Percentiles rank a stretch among this genome's conserved stretches.
Evolutionary conservation across 148 eudicot species (phyloP).

Genomic region (Rhododendron mucronatum): DNA sequence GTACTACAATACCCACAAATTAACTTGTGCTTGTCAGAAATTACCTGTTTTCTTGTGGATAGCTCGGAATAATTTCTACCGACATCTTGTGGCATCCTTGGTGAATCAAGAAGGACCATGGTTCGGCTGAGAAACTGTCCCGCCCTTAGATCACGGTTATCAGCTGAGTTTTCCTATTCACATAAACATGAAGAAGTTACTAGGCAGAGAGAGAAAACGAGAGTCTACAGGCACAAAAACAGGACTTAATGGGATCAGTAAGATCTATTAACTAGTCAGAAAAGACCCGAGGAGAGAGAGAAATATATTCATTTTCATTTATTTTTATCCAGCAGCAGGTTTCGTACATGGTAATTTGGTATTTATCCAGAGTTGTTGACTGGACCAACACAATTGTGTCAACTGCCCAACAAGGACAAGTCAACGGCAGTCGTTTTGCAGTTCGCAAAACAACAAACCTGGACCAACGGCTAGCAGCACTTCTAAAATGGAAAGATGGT

Average conservation of each 20-base stretch:
- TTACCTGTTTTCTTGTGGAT: constrained; percentile 57
- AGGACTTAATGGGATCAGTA: not conserved
- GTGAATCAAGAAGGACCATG: too few relatives aligned
- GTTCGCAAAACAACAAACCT: too few relatives aligned
- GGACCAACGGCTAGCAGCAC: not conserved
- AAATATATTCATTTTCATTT: too few relatives aligned
- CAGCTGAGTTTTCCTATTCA: constrained; percentile 59
- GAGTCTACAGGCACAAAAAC: not conserved
- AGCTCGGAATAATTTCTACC: constrained; percentile 38
- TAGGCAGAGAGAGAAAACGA: not conserved
- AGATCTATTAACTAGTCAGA: not conserved
- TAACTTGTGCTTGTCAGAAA: not conserved
- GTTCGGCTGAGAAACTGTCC: too few relatives aligned
- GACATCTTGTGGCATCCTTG: too few relatives aligned
- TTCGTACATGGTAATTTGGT: too few relatives aligned
- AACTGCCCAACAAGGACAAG: not conserved
- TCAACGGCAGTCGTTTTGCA: not conserved
- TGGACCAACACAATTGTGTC: not conserved
- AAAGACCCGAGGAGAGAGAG: not conserved
- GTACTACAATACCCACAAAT: not conserved
- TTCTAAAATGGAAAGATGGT: not conserved
- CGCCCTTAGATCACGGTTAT: constrained; percentile 28
- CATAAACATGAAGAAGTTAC: not conserved
- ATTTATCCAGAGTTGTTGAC: too few relatives aligned
- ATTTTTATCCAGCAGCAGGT: too few relatives aligned